Base-by-base conservation (phyloP, 345 rosid species). In the Melastoma malabathricum region DNA sequence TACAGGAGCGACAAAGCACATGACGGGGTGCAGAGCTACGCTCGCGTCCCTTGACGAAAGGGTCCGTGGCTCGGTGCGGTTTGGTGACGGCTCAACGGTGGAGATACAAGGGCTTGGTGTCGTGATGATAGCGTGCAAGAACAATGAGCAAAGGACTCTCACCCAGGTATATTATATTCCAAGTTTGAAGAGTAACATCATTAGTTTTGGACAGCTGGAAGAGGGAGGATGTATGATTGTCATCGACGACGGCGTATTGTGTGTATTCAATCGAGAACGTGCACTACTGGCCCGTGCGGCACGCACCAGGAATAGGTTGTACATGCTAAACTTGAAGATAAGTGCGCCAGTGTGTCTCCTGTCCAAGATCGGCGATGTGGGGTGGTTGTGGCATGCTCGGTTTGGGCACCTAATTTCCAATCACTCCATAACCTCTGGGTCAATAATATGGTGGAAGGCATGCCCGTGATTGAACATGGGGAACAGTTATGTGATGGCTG, bases 161-260 rank as follows among this genome's bases (percentile, higher is more conserved):
- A 7, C 2, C 5, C 1, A 16, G 12, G 53, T 50, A 13, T 50
- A 50, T 18, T 50, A 50, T 9, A 50, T 50, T 18, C 53, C 53
- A 18, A 50, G 31, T 1, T 18, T 50, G 13, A 10, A 6, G 31
- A 50, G 31, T 18, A 50, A 50, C 7, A 50, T 50, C 7, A 18
- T 50, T 6, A 15, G 25, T 16, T 34, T 50, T 6, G 53, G 20
- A n/a, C n/a, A n/a, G n/a, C n/a, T n/a, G n/a, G n/a, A n/a, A n/a
- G n/a, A n/a, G n/a, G n/a, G n/a, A n/a, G 53, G 53, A 2, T 18
- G 53, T 20, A 23, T 18, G 14, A 50, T 50, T 20, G 53, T 18
- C 14, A 50, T 23, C 31, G 31, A 23, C 6, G 31, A 20, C 6
- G 53, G 53, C 29, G 6, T 18, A 34, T 20, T 50, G 25, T 7